A percentile compares a stretch with the other conserved stretches of the same genome.
These are phyloP conservation scores for Parafenestella ontariensis DNA, from an alignment of 2,329 filamentous ascomycete species.

Conservation along the genomic window DNA sequence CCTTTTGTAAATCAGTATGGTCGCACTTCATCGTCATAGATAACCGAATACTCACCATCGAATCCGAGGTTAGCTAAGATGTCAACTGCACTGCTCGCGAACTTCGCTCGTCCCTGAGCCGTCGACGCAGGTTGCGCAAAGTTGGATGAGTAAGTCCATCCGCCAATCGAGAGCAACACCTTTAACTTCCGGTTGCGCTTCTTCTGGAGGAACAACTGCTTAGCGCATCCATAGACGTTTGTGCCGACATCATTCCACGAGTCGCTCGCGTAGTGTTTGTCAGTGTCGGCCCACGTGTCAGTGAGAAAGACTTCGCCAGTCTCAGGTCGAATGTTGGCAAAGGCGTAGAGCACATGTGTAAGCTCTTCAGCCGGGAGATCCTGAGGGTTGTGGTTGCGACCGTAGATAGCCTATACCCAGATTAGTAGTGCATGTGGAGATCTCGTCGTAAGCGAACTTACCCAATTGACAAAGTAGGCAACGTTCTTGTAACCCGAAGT, in stretches of 20 bases:
- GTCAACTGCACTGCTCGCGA: conserved; percentile 43
- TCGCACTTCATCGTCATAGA: background rate
- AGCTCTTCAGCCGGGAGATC: conserved; percentile 42
- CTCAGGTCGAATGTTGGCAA: conserved; percentile 48
- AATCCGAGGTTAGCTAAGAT: conserved; percentile 46
- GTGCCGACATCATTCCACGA: conserved; percentile 50
- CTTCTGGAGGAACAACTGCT: conserved; percentile 48
- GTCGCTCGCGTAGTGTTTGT: conserved; percentile 48
- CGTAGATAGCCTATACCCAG: conserved; percentile 46
- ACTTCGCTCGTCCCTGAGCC: conserved; percentile 36
- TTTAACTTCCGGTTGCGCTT: conserved; percentile 48
- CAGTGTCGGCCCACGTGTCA: conserved; percentile 46
- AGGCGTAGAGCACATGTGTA: conserved; percentile 49
- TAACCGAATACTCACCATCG: conserved; percentile 33
- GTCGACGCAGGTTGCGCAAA: conserved; percentile 44
- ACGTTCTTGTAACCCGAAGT: conserved; percentile 45
- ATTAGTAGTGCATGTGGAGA: conserved; percentile 1
- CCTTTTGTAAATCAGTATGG: conserved; percentile 15
- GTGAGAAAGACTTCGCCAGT: conserved; percentile 48
- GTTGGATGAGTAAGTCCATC: conserved; percentile 50
- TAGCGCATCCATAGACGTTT: conserved; percentile 48
- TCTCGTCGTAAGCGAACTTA: conserved; percentile 16
- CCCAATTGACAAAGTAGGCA: conserved; percentile 51
- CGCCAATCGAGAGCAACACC: conserved; percentile 47
- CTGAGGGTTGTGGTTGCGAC: conserved; percentile 46